phyloP scores from a whole-genome alignment of 345 rosid genomes.

The Heritiera fomes region DNA sequence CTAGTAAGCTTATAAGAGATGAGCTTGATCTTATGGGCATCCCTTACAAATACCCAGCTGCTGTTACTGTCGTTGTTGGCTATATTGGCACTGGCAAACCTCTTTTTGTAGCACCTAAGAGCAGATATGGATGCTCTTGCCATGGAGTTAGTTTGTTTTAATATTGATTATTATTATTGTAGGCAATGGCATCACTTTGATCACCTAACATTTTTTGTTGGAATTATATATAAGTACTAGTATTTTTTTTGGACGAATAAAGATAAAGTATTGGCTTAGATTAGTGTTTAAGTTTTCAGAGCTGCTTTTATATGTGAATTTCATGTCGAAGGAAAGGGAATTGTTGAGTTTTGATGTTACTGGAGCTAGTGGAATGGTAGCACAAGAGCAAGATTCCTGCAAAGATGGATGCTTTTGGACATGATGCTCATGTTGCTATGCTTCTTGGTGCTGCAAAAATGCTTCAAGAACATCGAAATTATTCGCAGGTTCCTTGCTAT shows the following conservation, averaged over 20 bases:
- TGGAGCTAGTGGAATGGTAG: constrained; percentile 62
- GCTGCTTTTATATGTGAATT: too few relatives aligned
- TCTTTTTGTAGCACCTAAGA: constrained; percentile 48
- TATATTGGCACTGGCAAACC: constrained; percentile 50
- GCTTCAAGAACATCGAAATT: constrained; percentile 35
- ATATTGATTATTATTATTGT: too few relatives aligned
- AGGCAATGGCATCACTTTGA: background rate
- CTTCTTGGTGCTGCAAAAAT: constrained; percentile 67
- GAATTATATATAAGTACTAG: too few relatives aligned
- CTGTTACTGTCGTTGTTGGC: constrained; percentile 50
- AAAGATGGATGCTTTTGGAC: constrained; percentile 72
- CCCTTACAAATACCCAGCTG: constrained; percentile 45
- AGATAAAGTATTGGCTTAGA: too few relatives aligned
- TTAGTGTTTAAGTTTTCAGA: background rate
- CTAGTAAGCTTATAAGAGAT: constrained; percentile 58
- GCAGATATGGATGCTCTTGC: constrained; percentile 57
- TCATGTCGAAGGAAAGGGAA: background rate
- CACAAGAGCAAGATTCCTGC: constrained; percentile 55
- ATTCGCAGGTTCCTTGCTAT: constrained; percentile 37
- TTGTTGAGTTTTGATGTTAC: constrained; percentile 13
- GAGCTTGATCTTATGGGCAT: constrained; percentile 63
- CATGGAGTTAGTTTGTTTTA: constrained; percentile 33
- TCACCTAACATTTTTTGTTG: too few relatives aligned
- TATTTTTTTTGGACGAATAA: too few relatives aligned
- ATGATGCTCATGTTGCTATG: constrained; percentile 66